Conservation (phyloP, 192 early-diverging fungal species). For the Bifiguratus adelaidae region DNA sequence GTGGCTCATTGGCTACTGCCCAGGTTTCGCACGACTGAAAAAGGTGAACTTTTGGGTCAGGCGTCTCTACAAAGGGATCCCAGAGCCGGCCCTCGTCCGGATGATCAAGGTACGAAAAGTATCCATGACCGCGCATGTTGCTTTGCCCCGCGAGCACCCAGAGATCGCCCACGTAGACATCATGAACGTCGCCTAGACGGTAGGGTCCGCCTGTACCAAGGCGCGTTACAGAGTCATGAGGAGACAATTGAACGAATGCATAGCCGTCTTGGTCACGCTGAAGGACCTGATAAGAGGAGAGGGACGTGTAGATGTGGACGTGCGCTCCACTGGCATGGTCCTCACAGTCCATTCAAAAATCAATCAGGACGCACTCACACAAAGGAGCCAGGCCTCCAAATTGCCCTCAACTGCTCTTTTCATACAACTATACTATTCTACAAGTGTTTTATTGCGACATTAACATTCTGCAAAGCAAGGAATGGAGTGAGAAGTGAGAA, state of each 20-base stretch:
- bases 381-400: too few species aligned
- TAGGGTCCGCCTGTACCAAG: conserved; percentile 13
- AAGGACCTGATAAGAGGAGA: conserved; percentile 7
- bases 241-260: not conserved
- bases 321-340: too few species aligned
- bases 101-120: not conserved
- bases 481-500: too few species aligned
- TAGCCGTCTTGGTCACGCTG: conserved; percentile 5
- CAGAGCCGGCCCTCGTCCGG: not conserved
- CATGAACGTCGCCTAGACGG: conserved; percentile 1
- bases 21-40: conserved; percentile 17
- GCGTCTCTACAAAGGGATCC: not conserved
- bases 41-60: conserved; percentile 1
- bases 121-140: conserved; percentile 22
- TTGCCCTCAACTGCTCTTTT: too few species aligned
- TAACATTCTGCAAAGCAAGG: too few species aligned
- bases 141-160: conserved; percentile 25
- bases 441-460: too few species aligned
- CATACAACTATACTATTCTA: too few species aligned
- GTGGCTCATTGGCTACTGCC: conserved; percentile 8
- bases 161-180: conserved; percentile 20
- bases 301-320: not conserved
- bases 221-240: not conserved
- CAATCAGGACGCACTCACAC: too few species aligned
- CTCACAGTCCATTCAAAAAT: too few species aligned